Percentiles rank a stretch among this genome's conserved stretches.
Conservation (phyloP, 371 early-diverging fungal genomes). For the Coelomomyces lativittatus region DNA sequence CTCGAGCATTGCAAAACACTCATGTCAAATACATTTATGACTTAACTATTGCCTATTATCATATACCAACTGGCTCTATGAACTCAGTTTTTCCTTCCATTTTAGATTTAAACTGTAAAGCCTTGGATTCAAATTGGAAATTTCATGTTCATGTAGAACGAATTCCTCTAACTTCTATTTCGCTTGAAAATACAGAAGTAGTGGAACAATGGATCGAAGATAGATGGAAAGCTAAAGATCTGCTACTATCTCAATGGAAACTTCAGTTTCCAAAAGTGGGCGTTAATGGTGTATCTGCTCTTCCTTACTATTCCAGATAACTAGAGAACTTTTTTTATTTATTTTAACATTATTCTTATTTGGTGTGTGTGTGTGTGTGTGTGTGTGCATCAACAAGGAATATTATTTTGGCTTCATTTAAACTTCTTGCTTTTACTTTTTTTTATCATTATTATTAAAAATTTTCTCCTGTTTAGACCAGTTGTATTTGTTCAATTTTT, state of each 20-base stretch:
- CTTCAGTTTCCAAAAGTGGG: background rate
- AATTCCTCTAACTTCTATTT: slow-evolving; percentile 37
- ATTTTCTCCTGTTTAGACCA: too few species aligned
- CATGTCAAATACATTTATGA: slow-evolving; percentile 50
- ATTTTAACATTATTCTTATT: too few species aligned
- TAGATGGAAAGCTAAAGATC: background rate
- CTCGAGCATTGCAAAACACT: slow-evolving; percentile 35
- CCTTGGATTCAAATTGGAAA: slow-evolving; percentile 35
- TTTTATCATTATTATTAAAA: too few species aligned
- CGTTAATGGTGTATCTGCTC: too few species aligned
- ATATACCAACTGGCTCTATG: slow-evolving; percentile 15
- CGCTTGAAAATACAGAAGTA: slow-evolving; percentile 4
- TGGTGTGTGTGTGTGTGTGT: too few species aligned
- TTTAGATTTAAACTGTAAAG: slow-evolving; percentile 31
- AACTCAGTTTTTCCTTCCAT: slow-evolving; percentile 27
- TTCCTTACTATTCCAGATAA: too few species aligned
- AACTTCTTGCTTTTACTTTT: too few species aligned
- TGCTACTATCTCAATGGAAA: background rate
- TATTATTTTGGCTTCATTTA: too few species aligned
- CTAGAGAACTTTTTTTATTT: too few species aligned
- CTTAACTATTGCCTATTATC: slow-evolving; percentile 45
- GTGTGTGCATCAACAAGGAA: too few species aligned
- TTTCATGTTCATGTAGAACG: slow-evolving; percentile 49
- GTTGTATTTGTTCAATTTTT: too few species aligned
- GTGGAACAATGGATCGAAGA: background rate